Base-by-base conservation (phyloP, 305 asterid genomes). In the Fraxinus xanthoxyloides region DNA sequence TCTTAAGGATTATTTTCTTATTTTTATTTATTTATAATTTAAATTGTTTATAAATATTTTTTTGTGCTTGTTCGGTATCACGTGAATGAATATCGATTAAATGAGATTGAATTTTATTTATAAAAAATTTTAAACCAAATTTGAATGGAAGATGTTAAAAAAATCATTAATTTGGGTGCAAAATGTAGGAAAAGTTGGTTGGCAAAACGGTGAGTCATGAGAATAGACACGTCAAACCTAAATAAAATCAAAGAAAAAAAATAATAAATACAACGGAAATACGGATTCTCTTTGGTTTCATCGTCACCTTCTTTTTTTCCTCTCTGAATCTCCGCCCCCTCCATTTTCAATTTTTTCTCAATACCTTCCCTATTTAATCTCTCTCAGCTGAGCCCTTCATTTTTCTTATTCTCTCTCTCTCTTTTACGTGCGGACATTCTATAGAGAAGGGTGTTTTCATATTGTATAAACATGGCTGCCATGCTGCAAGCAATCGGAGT, bases 401-500 rank as follows among this genome's bases (percentile, higher is more conserved):
- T 28, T 10, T 28, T 67, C 74, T 67, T 19, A 26, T 26, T 34
- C 10, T 67, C 21, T 35, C 40, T 65, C 8, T 26, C 35, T 28
- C 74, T 28, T 10, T 28, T 10, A 67, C 7, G 15, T 0, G 12
- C 7, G 5, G 6, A 26, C 36, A 28, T 28, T 67, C 21, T 12
- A 12, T 13, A 67, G 36, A 67, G 36, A 67, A 28, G 74, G 74
- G 74, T 26, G 19, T 63, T 21, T 21, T 61, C 24, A 38, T 10
- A 26, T 67, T 67, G 19, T 67, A 67, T 30, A 67, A 13, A 67
- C n/a, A 67, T 67, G 74, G 36, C 74, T 67, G 87, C 88, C 72
- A 85, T 86, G 82, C 83, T 88, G 86, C 93, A 85, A 56, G 83
- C 92, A 9, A 76, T 86, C 77, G 91, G 92, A 70, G 89, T 87